Conservation (phyloP, 345 rosid species). For the Hypericum androsaemum region DNA sequence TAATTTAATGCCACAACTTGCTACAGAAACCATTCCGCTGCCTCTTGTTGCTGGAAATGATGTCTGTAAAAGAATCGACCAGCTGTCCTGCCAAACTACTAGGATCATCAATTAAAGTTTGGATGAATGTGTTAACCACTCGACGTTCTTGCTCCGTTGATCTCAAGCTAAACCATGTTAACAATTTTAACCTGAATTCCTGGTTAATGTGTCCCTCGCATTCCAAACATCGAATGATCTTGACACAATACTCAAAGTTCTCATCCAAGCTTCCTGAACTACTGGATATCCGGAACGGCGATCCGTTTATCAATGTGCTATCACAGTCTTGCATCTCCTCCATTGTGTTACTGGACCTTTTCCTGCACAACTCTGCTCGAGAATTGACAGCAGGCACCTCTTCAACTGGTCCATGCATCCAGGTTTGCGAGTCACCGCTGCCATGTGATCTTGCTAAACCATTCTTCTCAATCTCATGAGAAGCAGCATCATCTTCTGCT, state of each 20-base stretch:
- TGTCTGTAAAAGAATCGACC: conserved; percentile 68
- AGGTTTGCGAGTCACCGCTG: conserved; percentile 45
- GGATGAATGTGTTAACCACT: conserved; percentile 80
- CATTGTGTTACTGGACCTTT: conserved; percentile 36
- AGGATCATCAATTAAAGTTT: conserved; percentile 73
- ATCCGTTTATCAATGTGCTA: conserved; percentile 64
- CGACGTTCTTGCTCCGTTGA: conserved; percentile 78
- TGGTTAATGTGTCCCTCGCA: conserved; percentile 62
- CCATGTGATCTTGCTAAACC: conserved; percentile 50
- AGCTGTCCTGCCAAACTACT: conserved; percentile 89
- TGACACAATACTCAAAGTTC: conserved; percentile 75
- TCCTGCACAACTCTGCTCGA: conserved; percentile 49
- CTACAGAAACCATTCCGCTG: conserved; percentile 51
- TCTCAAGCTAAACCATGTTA: conserved; percentile 92
- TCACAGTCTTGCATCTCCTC: conserved; percentile 76
- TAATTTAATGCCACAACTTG: conserved; percentile 47
- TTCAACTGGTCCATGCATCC: conserved; percentile 31
- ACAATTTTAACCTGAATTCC: conserved; percentile 73
- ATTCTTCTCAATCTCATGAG: conserved; percentile 51
- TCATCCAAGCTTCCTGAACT: conserved; percentile 57
- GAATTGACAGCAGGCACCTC: conserved; percentile 61
- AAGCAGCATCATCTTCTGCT: conserved; percentile 65
- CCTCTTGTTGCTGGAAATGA: conserved; percentile 56
- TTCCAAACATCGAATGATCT: conserved; percentile 74
- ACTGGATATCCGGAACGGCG: conserved; percentile 37